Evolutionary conservation across 2,329 filamentous ascomycete species (phyloP), one percentile per base, ranked within the genome.

Genomic region (Corynespora cassiicola): DNA sequence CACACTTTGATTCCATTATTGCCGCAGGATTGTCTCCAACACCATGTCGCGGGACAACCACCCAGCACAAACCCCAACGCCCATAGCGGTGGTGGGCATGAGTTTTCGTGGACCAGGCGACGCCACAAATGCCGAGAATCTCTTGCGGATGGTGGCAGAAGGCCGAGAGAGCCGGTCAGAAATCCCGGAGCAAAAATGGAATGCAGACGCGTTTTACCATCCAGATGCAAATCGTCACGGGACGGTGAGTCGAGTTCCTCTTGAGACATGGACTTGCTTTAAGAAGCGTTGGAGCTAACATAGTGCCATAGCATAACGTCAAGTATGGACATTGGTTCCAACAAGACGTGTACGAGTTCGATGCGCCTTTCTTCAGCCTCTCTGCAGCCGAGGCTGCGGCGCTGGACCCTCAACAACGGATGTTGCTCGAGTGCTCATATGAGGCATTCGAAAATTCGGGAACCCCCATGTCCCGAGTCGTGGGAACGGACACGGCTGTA

Each of bases 371-470:
- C 43, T 64, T 64, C 31, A 33, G 37, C 6, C 46, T 64, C 9
- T 50, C 52, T 6, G 29, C 40, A 8, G 40, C 34, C 8, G 58
- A 64, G 22, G 60, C 59, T 8, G 39, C 47, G 6, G 27, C 45
- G 20, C 58, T 60, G 47, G 56, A 61, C 27, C 58, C 57, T 2
- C 50, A 61, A 27, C 58, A 65, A 20, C 51, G 57, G 4, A 44
- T 56, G 14, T 39, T 52, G 2, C 47, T 64, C 7, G 60, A 64
- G 31, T 44, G 52, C 1, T 46, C 50, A 5, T 65, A 58, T 25
- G 64, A 71, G 45, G 63, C 67, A 2, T 46, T 79, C 2, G 68
- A 71, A 37, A 64, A 61, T 42, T 58, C 45, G 21, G 57, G 54
- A n/a, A n/a, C n/a, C n/a, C n/a, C n/a, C n/a, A n/a, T n/a, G n/a